Evolutionary conservation across 2,329 filamentous ascomycete genomes (phyloP).

Genomic region (Didymosphaeria variabile): DNA sequence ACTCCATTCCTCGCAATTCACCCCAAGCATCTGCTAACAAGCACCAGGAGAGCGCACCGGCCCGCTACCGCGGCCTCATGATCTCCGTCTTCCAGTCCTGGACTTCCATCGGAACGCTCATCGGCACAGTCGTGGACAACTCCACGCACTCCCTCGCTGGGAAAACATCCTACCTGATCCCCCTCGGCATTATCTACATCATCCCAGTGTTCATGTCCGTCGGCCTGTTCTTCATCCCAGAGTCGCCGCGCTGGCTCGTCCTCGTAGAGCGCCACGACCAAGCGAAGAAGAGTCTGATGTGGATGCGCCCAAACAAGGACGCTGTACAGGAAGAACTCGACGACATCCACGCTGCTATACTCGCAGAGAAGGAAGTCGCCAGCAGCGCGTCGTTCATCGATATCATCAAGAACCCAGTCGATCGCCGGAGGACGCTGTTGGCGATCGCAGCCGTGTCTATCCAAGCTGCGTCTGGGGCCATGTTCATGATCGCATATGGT

Average conservation of each 20-base stretch:
- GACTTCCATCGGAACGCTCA: slow-evolving; percentile 54
- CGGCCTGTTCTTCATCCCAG: slow-evolving; percentile 47
- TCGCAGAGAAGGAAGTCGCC: slow-evolving; percentile 55
- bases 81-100: slow-evolving; percentile 60
- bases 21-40: neutral
- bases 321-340: slow-evolving; percentile 33
- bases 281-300: slow-evolving; percentile 33
- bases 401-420: slow-evolving; percentile 61
- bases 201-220: slow-evolving; percentile 58
- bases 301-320: slow-evolving; percentile 38
- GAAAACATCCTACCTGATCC: slow-evolving; percentile 53
- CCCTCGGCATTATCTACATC: slow-evolving; percentile 63
- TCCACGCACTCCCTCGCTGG: slow-evolving; percentile 45
- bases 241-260: slow-evolving; percentile 57
- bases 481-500: slow-evolving; percentile 52
- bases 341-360: slow-evolving; percentile 41
- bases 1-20: no score
- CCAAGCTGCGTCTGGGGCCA: slow-evolving; percentile 64
- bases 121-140: slow-evolving; percentile 63
- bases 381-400: slow-evolving; percentile 61
- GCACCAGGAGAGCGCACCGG: slow-evolving; percentile 56
- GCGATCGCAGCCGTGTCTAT: slow-evolving; percentile 59
- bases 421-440: slow-evolving; percentile 61
- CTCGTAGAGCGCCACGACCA: slow-evolving; percentile 29
- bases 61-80: slow-evolving; percentile 60